Conservation (phyloP, 2,329 filamentous ascomycete species). For the Graphiopsis chlorocephala region DNA sequence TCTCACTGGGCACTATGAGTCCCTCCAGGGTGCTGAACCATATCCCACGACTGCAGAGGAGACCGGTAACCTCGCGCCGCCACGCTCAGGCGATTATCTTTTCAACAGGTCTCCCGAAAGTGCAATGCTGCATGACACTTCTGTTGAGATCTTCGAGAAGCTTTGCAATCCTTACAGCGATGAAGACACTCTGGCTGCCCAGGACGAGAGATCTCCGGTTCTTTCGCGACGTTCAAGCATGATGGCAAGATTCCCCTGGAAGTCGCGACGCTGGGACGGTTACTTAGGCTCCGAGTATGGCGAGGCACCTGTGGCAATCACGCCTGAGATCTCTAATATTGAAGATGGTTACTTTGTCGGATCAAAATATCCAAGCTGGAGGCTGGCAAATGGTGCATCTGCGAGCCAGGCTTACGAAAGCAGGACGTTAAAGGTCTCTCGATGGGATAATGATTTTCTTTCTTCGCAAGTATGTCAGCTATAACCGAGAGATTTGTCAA, state of each 20-base stretch:
- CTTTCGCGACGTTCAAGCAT: background rate
- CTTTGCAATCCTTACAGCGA: slow-evolving; percentile 1
- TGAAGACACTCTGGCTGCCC: background rate
- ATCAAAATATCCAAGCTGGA: background rate
- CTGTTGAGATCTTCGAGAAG: background rate
- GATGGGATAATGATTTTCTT: background rate
- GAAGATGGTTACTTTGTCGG: slow-evolving; percentile 9
- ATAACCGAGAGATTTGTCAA: background rate
- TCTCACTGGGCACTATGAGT: background rate
- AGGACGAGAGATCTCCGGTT: background rate
- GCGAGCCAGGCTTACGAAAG: background rate
- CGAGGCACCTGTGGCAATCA: background rate
- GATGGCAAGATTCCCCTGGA: background rate
- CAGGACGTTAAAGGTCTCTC: background rate
- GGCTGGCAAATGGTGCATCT: background rate
- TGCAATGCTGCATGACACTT: background rate
- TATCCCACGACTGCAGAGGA: background rate
- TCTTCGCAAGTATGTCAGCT: background rate
- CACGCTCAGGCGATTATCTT: background rate
- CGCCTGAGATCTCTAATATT: background rate
- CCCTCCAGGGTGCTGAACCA: background rate
- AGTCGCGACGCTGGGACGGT: background rate
- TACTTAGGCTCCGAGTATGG: background rate
- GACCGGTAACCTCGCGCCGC: background rate
- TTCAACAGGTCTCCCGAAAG: background rate